Evolutionary conservation across 768 basidiomycete genomes (phyloP), one percentile per base, ranked within the genome.

Genomic region (Piloderma croceum): DNA sequence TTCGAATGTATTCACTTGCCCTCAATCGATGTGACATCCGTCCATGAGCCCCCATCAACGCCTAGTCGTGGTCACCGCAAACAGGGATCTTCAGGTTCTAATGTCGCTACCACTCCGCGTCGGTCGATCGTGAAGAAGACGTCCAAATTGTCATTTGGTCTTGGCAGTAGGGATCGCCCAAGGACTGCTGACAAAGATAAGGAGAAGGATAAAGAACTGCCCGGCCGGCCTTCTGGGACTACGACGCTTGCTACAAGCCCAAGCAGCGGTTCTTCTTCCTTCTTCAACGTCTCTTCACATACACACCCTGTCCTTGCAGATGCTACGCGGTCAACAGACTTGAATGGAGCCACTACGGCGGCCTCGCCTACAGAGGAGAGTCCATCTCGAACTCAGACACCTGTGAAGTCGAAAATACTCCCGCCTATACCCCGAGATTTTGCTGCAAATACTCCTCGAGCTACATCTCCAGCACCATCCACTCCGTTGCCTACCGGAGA

Each of bases 1-100:
- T 98, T 90, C 59, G 94, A 99, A 60, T 99, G 96, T 65, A 87
- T 94, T 18, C 91, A 99, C 59, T 63, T 88, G 22, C 94, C 94
- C 0, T 92, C 90, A 21, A 97, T 98, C 60, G 92, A 96, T 56
- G 64, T 97, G 7, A 73, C 84, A 3, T 84, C 89, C 11, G 71
- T 94, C 10, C 74, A 78, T 7, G 59, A 56, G 47, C 48, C 51
- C 19, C 44, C 66, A 61, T 41, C 63, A 51, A 24, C 69, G 63
- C 41, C 68, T 59, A 53, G 55, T 11, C 43, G 23, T 20, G 27
- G 27, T 15, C 27, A 29, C 38, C 64, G 60, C 44, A 68, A 71
- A 31, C 65, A 68, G 25, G 57, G 68, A 4, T 76, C 79, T 2
- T 55, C 62, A 18, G 72, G 69, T 17, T 74, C 77, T n/a, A 67